Evolutionary conservation across 495 filamentous ascomycete species (phyloP).

Genomic region (Lepraria neglecta): DNA sequence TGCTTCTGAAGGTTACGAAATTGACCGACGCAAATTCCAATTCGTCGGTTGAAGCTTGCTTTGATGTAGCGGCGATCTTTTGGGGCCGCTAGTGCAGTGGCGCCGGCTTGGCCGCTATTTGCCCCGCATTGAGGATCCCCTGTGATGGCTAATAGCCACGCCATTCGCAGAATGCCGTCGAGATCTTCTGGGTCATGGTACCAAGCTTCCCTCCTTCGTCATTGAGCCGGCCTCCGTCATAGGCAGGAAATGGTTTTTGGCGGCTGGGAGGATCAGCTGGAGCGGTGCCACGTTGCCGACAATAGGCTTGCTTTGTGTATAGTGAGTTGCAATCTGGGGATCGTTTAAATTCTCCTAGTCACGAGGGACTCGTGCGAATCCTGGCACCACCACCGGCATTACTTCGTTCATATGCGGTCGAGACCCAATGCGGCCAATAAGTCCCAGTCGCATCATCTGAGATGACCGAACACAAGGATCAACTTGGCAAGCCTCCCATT

Average conservation of each 20-base stretch:
- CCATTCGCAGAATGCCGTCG: not conserved
- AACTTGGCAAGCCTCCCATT: too few species aligned
- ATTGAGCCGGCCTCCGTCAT: not conserved
- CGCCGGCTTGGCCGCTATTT: not conserved
- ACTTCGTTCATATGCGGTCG: too few species aligned
- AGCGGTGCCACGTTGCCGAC: conserved; percentile 4
- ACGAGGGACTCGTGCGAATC: too few species aligned
- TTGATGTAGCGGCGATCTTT: not conserved
- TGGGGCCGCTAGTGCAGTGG: not conserved
- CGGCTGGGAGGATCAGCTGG: not conserved
- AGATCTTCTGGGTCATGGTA: not conserved
- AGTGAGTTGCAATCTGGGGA: not conserved
- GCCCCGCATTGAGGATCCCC: not conserved
- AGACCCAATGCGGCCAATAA: too few species aligned
- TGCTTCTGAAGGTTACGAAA: not conserved
- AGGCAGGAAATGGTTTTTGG: too few species aligned
- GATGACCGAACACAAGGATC: too few species aligned
- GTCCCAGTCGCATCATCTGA: too few species aligned
- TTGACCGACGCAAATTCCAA: conserved; percentile 1
- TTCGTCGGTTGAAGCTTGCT: not conserved
- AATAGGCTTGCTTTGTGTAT: not conserved
- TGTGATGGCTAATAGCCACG: not conserved
- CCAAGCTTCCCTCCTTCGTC: not conserved
- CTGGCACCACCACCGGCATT: too few species aligned
- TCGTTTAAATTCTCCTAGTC: too few species aligned